A percentile compares a stretch with the other conserved stretches of the same genome.
These are phyloP conservation scores for Fusarium oxysporum DNA, from an alignment of 2,329 filamentous ascomycete genomes.

Conservation along the genomic window DNA sequence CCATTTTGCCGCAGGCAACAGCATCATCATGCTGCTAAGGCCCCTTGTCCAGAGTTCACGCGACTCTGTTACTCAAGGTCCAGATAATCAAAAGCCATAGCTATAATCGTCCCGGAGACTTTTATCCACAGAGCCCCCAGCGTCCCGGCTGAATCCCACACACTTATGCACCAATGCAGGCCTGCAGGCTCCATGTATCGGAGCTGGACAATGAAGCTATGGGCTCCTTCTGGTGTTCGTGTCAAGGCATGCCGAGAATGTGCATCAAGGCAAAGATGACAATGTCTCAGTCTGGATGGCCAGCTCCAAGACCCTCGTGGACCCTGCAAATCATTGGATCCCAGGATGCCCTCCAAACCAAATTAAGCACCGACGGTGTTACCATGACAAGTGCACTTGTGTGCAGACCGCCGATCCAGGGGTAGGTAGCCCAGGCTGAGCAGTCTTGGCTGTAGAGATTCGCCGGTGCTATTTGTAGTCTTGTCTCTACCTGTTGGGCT, in stretches of 20 bases:
- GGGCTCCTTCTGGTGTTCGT: conserved; percentile 17
- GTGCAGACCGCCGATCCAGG: conserved; percentile 44
- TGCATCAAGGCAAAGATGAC: conserved; percentile 9
- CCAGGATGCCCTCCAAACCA: conserved; percentile 25
- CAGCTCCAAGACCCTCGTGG: conserved; percentile 31
- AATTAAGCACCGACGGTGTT: conserved; percentile 41
- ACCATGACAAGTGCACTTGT: conserved; percentile 32
- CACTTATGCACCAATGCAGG: conserved; percentile 10
- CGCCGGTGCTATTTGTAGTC: conserved; percentile 36
- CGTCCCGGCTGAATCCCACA: conserved; percentile 18
- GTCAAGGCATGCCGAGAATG: conserved; percentile 9
- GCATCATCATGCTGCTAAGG: conserved; percentile 40
- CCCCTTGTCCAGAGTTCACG: conserved; percentile 42
- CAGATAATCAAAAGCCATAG: conserved; percentile 39
- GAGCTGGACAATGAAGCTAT: conserved; percentile 13
- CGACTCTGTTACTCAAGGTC: conserved; percentile 36
- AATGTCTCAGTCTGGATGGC: conserved; percentile 18
- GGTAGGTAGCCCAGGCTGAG: conserved; percentile 27
- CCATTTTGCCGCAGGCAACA: conserved; percentile 38
- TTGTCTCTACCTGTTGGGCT: conserved; percentile 21
- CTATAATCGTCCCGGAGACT: conserved; percentile 25
- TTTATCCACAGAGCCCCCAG: conserved; percentile 36
- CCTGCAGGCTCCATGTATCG: background rate
- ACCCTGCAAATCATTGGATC: conserved; percentile 41
- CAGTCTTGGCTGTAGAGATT: conserved; percentile 41